Evolutionary conservation across 371 early-diverging fungal species (phyloP).

Genomic region (Lichtheimia ornata): DNA sequence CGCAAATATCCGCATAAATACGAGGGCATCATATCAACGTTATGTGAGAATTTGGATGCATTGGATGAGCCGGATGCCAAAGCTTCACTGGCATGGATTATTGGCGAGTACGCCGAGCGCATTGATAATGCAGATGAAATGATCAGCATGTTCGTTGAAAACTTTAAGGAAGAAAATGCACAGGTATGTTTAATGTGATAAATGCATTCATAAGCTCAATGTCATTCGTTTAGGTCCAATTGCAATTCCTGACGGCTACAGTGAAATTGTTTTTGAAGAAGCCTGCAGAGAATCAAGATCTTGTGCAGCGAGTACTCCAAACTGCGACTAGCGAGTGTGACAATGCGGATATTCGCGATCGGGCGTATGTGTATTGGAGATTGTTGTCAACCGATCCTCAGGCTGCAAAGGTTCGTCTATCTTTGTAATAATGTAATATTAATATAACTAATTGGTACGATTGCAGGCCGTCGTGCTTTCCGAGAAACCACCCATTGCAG

Average conservation of each 20-base stretch:
- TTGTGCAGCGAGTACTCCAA: slow-evolving; percentile 87
- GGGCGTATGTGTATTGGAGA: slow-evolving; percentile 97
- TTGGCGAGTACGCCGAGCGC: slow-evolving; percentile 94
- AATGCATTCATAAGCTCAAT: background rate
- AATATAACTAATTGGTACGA: background rate
- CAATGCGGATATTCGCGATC: slow-evolving; percentile 94
- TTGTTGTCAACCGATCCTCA: slow-evolving; percentile 91
- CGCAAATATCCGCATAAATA: slow-evolving; percentile 94
- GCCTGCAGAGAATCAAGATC: slow-evolving; percentile 84
- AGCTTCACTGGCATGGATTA: slow-evolving; percentile 95
- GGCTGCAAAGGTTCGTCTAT: slow-evolving; percentile 60
- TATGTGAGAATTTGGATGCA: slow-evolving; percentile 89
- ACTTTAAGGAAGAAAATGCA: slow-evolving; percentile 65
- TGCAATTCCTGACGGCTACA: slow-evolving; percentile 83
- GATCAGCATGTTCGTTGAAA: slow-evolving; percentile 82
- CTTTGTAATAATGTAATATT: background rate
- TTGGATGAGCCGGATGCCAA: slow-evolving; percentile 95
- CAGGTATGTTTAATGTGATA: slow-evolving; percentile 52
- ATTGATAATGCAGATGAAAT: slow-evolving; percentile 89
- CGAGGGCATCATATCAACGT: slow-evolving; percentile 82
- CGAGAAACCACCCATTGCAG: slow-evolving; percentile 91
- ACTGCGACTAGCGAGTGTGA: slow-evolving; percentile 88
- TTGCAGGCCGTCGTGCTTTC: slow-evolving; percentile 72
- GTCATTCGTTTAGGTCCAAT: slow-evolving; percentile 63
- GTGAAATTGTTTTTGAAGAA: slow-evolving; percentile 92